These are phyloP conservation scores for Suhomyces canberraensis DNA, from an alignment of 805 yeast genomes.

Conservation along the genomic window DNA sequence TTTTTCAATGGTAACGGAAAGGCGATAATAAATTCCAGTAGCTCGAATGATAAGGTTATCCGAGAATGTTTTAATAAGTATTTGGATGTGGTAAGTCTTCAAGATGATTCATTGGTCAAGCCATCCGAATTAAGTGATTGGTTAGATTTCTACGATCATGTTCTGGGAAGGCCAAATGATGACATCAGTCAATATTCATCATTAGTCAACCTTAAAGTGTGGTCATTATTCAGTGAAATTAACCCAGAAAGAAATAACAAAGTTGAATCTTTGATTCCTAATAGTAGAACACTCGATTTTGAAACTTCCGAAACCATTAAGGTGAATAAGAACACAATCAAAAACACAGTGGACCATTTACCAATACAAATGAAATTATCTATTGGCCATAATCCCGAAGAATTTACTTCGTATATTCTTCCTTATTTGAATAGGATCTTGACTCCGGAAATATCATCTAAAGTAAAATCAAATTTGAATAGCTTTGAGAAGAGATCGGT, in stretches of 20 bases:
- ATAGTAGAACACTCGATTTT: conserved; percentile 33
- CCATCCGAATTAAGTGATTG: conserved; percentile 70
- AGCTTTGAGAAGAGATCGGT: conserved; percentile 29
- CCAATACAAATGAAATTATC: conserved; percentile 27
- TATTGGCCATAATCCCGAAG: conserved; percentile 25
- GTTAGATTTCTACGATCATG: conserved; percentile 67
- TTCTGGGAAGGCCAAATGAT: conserved; percentile 22
- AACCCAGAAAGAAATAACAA: conserved; percentile 26
- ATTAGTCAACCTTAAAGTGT: conserved; percentile 58
- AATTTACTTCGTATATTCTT: conserved; percentile 26
- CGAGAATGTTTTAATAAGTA: conserved; percentile 70
- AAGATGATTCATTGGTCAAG: conserved; percentile 60
- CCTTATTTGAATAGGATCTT: conserved; percentile 33
- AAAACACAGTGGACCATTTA: conserved; percentile 24
- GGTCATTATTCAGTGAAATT: conserved; percentile 61
- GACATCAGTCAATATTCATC: conserved; percentile 54
- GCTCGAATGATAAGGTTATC: conserved; percentile 61
- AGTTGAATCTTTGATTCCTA: conserved; percentile 25
- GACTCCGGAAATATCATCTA: conserved; percentile 26
- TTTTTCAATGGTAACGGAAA: conserved; percentile 41
- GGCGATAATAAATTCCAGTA: conserved; percentile 29
- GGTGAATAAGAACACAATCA: conserved; percentile 31
- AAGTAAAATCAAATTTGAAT: conserved; percentile 21
- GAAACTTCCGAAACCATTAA: conserved; percentile 36
- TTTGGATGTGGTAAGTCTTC: conserved; percentile 53